phyloP scores from a whole-genome alignment of 78 protist species.

The Chrysochromulina parva region DNA sequence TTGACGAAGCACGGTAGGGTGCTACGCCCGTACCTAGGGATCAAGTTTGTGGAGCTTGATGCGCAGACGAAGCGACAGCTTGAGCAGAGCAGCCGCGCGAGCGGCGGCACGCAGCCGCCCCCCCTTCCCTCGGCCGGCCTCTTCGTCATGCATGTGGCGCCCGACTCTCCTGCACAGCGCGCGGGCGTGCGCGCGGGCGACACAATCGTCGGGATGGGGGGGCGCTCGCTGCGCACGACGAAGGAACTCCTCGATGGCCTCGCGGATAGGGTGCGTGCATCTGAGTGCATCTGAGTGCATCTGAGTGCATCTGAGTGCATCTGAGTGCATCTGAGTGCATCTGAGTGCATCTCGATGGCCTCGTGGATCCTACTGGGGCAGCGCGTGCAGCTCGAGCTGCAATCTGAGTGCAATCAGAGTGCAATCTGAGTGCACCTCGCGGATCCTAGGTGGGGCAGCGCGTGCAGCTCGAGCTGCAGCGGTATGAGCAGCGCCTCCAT shows the following conservation, averaged over 20 bases:
- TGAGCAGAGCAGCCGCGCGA: no score
- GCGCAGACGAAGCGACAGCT: no score
- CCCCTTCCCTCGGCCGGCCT: neutral
- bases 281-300: neutral
- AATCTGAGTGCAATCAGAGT: no score
- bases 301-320: no score
- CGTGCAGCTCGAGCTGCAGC: no score
- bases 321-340: no score
- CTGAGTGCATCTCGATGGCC: no score
- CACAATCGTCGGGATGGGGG: neutral
- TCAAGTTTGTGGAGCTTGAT: neutral
- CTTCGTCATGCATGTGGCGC: constrained; percentile 4
- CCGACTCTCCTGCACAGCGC: neutral
- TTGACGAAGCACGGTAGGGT: constrained; percentile 1
- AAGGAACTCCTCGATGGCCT: neutral
- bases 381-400: no score
- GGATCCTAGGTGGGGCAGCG: no score
- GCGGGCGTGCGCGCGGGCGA: constrained; percentile 19
- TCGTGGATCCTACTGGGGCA: no score
- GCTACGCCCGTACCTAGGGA: constrained; percentile 19
- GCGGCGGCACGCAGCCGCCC: neutral
- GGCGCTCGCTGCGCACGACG: neutral
- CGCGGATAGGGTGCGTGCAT: neutral
- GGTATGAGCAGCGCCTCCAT: no score
- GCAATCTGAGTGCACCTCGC: no score